Evolutionary conservation across 805 yeast genomes (phyloP), one percentile per base, ranked within the genome.

Genomic region (Lachancea lanzarotensis): DNA sequence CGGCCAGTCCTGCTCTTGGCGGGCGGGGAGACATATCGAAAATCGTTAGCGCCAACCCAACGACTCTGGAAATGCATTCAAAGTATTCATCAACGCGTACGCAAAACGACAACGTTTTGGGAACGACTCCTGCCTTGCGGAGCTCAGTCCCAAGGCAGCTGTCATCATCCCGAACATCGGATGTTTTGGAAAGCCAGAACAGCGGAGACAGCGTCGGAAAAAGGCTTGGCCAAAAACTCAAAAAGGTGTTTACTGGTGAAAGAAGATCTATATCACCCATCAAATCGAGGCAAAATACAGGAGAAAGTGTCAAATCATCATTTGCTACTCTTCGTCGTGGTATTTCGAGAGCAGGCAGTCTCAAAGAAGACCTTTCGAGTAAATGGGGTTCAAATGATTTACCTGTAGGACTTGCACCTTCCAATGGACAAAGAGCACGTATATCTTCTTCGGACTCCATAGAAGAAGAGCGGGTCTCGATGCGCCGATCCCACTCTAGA

Each of bases 261-360:
- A 41, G 42, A 25, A 20, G 48, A 1, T 42, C 42, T 13, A 37
- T 45, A 1, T 58, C 61, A 3, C 58, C 62, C 4, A 48, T 54
- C 8, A 49, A 50, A 40, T 52, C 58, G 2, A 47, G 58, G 16
- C 59, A 58, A 27, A 53, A 57, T 39, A 58, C 63, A 2, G 63
- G 62, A 3, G 59, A 45, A 10, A 53, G 59, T 25, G 51, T 53
- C 10, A 43, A 51, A 22, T 52, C 60, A 6, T 51, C 59, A 2
- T 50, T 55, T 26, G 48, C 45, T 13, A 44, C 51, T 2, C 37
- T 57, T 25, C 45, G 50, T 10, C 43, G 41, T n/a, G 50, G 50
- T 7, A 19, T 43, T 2, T 40, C 47, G 1, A 48, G 54, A 35
- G 49, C 45, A 22, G 49, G 46, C 27, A 49, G 54, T 11, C 27